Base-by-base conservation (phyloP, 2,329 filamentous ascomycete genomes). In the Sodiomyces alkalinus region DNA sequence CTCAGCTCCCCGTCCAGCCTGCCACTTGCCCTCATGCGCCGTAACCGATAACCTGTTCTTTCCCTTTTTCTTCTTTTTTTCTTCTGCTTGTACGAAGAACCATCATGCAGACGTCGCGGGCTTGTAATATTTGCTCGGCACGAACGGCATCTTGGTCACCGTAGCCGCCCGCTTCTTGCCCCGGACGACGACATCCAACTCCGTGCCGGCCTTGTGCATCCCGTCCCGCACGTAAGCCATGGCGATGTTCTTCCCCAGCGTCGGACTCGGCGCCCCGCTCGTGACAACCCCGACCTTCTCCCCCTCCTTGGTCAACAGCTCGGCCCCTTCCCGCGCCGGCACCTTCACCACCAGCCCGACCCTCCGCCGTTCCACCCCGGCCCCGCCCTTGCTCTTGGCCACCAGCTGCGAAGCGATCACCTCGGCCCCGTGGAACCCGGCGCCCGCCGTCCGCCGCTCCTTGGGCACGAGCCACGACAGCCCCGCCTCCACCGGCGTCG, bases 161-260 rank as follows among this genome's bases (percentile, higher is more conserved):
- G 68, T 67, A 1, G 76, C 85, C 54, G 73, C 74, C 42, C 82
- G 71, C 47, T 68, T 62, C 57, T 75, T 80, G 13, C 83, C 85
- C 29, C 86, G 63, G 3, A 93, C 76, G 21, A 82, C 51, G 4
- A 93, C 74, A 12, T 74, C 68, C 6, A 93, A 59, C 56, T 87
- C 76, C 1, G 83, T 92, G 8, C 83, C 85, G 18, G 69, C 64
- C 65, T 92, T 92, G 52, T 92, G 82, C 48, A 76, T 56, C 0
- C 82, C 82, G 37, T 80, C 74, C 53, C 74, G 72, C 46, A 94
- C 64, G 48, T 93, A 93, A 0, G 77, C 90, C 90, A 98, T 98
- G 32, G 87, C 85, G 37, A 98, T 87, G 52, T 96, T 94, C 61
- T 79, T 79, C 38, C 76, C 75, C 26, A 94, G 58, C 0, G 78